Base-by-base conservation (phyloP, 345 rosid species). In the Geranium rotundifolium region DNA sequence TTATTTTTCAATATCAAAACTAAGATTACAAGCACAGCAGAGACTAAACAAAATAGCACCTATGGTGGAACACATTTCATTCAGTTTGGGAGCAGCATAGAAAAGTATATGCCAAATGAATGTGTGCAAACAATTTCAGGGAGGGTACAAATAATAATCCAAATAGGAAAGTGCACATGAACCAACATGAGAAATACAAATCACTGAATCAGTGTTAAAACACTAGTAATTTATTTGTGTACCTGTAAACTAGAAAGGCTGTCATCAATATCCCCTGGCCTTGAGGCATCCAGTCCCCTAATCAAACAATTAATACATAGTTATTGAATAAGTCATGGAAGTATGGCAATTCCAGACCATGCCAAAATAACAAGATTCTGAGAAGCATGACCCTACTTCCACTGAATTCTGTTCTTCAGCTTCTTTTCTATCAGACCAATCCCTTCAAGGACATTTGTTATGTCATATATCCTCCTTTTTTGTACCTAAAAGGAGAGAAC, bases 391-490 rank as follows among this genome's bases (percentile, higher is more conserved):
- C 18, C 86, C 70, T 86, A 93, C 99, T 90, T 93, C 97, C 97
- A 93, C 75, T 90, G 96, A 77, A 93, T 88, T 75, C 87, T 86
- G 73, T 93, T 93, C 80, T 93, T 93, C 69, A 88, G 86, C 71
- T 88, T 90, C 88, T 93, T 90, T 80, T 93, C 97, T 69, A 90
- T 90, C 46, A 90, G 89, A 76, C 97, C 97, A 83, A 90, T 88
- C 65, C 99, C 99, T 86, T 90, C 99, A 58, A 93, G 80, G 65
- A 93, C 99, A 82, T 90, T 93, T 73, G 97, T 93, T 69, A 93
- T 90, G 74, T 93, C 99, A 68, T 93, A 93, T 76, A 93, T 88
- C 69, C 99, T 81, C 74, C 99, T 83, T 76, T 93, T 93, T 88
- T 93, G 97, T 69, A 93, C 99, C 99, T 93, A 75, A 19, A 56